phyloP scores from a whole-genome alignment of 164 flowering plant genomes.

The Annona squamosa region DNA sequence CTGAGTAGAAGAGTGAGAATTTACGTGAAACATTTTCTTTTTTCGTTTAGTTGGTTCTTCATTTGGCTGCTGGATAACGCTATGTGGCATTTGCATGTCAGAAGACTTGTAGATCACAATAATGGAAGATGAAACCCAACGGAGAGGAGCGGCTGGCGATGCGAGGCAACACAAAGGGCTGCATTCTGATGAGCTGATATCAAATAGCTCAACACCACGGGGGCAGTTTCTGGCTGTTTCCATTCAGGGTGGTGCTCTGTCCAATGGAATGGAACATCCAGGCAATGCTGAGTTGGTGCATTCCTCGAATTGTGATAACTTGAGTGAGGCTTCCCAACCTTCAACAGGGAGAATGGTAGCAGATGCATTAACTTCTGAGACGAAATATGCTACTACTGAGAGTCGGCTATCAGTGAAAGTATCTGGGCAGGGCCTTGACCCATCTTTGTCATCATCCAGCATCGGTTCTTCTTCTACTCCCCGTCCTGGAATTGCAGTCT shows the following conservation, averaged over 20 bases:
- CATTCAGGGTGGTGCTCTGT: constrained; percentile 71
- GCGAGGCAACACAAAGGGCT: constrained; percentile 10
- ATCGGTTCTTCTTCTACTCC: constrained; percentile 38
- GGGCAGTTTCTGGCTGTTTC: constrained; percentile 35
- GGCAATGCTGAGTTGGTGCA: constrained; percentile 19
- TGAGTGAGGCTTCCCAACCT: constrained; percentile 25
- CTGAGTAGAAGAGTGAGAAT: background rate
- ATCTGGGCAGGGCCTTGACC: constrained; percentile 17
- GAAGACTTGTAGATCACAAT: background rate
- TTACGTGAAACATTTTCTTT: background rate
- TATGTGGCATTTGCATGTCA: background rate
- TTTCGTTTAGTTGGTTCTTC: background rate
- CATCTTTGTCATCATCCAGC: constrained; percentile 45
- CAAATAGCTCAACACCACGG: constrained; percentile 9
- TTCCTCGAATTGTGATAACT: constrained; percentile 33
- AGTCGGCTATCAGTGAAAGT: constrained; percentile 34
- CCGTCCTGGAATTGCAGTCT: constrained; percentile 39
- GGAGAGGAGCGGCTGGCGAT: constrained; percentile 20
- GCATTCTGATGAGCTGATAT: constrained; percentile 12
- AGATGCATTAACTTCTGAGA: constrained; percentile 28
- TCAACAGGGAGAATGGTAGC: constrained; percentile 13
- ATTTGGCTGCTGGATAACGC: background rate
- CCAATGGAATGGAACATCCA: constrained; percentile 19
- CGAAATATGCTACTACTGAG: constrained; percentile 24
- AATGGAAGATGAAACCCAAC: constrained; percentile 30